Conservation (phyloP, 306 rosid species). For the Oemleria cerasiformis region DNA sequence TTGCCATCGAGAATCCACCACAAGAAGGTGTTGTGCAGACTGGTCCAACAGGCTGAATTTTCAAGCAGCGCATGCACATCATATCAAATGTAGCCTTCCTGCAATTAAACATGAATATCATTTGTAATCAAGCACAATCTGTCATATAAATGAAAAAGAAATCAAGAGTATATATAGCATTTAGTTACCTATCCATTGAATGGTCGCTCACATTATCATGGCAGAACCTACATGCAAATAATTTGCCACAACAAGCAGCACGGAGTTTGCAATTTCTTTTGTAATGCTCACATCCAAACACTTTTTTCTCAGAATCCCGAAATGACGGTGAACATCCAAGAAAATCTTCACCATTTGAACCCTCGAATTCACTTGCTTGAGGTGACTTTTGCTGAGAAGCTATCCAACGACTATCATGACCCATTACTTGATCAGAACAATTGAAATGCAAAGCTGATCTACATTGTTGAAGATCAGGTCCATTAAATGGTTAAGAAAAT, state of each 20-base stretch:
- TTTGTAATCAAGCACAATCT: background rate
- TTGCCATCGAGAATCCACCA: conserved; percentile 68
- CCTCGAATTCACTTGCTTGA: conserved; percentile 43
- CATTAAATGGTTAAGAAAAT: conserved; percentile 9
- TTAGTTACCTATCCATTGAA: conserved; percentile 76
- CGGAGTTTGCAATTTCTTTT: conserved; percentile 83
- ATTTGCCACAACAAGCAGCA: conserved; percentile 80
- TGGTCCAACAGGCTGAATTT: conserved; percentile 71
- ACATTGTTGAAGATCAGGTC: conserved; percentile 10
- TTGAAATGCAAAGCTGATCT: conserved; percentile 5
- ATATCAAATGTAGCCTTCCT: conserved; percentile 83
- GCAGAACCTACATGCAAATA: conserved; percentile 82
- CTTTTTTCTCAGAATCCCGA: conserved; percentile 51
- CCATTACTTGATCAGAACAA: conserved; percentile 30
- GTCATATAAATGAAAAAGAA: background rate
- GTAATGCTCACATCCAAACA: conserved; percentile 77
- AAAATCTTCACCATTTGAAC: conserved; percentile 55
- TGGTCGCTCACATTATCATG: conserved; percentile 87
- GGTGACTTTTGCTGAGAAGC: conserved; percentile 83
- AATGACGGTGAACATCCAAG: conserved; percentile 60
- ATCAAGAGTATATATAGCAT: background rate
- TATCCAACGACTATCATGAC: conserved; percentile 53
- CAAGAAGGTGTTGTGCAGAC: conserved; percentile 66
- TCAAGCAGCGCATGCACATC: conserved; percentile 84
- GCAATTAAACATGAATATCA: conserved; percentile 23